A percentile compares a stretch with the other conserved stretches of the same genome.
Evolutionary conservation across 345 rosid genomes (phyloP).

Genomic region (Salix purpurea): DNA sequence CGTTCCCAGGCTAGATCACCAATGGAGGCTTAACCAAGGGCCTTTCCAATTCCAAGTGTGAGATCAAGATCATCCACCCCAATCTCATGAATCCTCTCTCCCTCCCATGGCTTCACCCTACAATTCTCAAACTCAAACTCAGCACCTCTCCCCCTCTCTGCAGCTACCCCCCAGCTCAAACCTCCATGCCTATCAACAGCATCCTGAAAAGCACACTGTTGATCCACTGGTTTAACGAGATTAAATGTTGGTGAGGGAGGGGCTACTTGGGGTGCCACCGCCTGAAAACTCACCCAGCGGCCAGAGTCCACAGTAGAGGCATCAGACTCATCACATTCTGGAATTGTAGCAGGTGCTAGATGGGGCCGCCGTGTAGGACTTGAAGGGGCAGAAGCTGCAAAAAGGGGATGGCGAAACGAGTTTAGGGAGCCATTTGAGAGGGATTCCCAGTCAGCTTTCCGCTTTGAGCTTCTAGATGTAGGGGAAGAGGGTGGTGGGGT

Average conservation of each 20-base stretch:
- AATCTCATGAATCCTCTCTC: conserved; percentile 95
- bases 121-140: conserved; percentile 79
- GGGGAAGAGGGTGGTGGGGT: conserved; percentile 36
- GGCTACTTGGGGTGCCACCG: conserved; percentile 20
- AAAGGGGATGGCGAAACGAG: conserved; percentile 21
- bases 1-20: not conserved
- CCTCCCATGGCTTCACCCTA: conserved; percentile 96
- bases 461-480: conserved; percentile 19
- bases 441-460: conserved; percentile 59
- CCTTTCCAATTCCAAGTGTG: conserved; percentile 77
- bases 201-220: conserved; percentile 33
- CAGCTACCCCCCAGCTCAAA: conserved; percentile 37
- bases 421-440: conserved; percentile 45
- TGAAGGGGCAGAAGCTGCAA: conserved; percentile 24
- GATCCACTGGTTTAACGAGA: conserved; percentile 52
- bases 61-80: conserved; percentile 96
- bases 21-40: conserved; percentile 35
- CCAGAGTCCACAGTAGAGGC: conserved; percentile 32
- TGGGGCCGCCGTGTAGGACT: conserved; percentile 22
- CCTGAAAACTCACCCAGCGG: conserved; percentile 23
- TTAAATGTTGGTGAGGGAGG: conserved; percentile 33
- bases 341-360: conserved; percentile 24
- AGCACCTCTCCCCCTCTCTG: conserved; percentile 53
- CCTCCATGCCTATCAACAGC: conserved; percentile 30
- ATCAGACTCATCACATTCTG: conserved; percentile 35